phyloP scores from a whole-genome alignment of 768 basidiomycete species.

The Fomitopsis pulvina region DNA sequence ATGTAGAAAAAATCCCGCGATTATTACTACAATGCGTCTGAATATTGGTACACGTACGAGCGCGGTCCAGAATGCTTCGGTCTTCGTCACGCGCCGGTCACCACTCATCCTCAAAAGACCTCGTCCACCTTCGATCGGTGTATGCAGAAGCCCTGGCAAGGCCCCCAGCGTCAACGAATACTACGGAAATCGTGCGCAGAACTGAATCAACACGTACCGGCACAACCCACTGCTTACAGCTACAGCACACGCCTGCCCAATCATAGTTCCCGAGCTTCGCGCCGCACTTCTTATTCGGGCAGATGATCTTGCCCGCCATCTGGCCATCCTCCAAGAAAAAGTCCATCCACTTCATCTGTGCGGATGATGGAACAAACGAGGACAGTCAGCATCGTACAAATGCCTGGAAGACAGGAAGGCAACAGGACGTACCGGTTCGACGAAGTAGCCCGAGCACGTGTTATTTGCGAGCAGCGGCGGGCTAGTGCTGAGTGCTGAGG shows the following conservation, averaged over 20 bases:
- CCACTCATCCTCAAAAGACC: too few relatives aligned
- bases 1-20: too few relatives aligned
- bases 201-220: slow-evolving; percentile 49
- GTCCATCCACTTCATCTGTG: slow-evolving; percentile 93
- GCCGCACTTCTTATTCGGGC: slow-evolving; percentile 87
- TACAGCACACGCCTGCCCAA: slow-evolving; percentile 92
- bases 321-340: slow-evolving; percentile 67
- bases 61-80: too few relatives aligned
- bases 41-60: too few relatives aligned
- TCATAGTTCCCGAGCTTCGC: slow-evolving; percentile 94
- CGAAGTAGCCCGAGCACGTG: slow-evolving; percentile 94
- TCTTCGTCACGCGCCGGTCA: too few relatives aligned
- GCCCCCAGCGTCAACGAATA: background rate
- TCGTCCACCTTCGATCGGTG: slow-evolving; percentile 50
- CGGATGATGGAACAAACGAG: too few relatives aligned
- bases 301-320: slow-evolving; percentile 82
- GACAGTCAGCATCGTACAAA: too few relatives aligned
- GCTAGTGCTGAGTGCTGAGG: slow-evolving; percentile 27
- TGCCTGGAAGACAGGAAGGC: too few relatives aligned
- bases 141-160: slow-evolving; percentile 45
- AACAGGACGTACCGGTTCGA: slow-evolving; percentile 77
- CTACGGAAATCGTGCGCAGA: background rate
- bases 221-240: slow-evolving; percentile 88
- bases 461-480: slow-evolving; percentile 69
- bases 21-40: too few relatives aligned